Conservation (phyloP, 768 basidiomycete species). For the Chalciporus piperatus region DNA sequence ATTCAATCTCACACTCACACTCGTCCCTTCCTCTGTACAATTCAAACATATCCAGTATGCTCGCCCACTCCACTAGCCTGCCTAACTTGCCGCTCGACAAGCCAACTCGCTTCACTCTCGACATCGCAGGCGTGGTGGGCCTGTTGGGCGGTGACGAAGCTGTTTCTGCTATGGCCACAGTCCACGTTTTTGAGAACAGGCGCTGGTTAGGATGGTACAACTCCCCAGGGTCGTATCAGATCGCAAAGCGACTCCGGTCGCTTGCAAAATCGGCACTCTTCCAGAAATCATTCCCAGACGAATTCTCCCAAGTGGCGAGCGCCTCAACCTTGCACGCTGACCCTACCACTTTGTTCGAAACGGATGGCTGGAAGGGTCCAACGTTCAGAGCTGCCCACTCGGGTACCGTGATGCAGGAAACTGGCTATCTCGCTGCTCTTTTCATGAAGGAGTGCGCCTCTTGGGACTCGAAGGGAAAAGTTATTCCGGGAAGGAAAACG, state of each 20-base stretch:
- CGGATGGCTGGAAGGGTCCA: conserved; percentile 6
- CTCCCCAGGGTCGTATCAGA: conserved; percentile 30
- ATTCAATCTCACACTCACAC: not conserved
- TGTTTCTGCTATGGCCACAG: conserved; percentile 29
- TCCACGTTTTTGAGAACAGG: conserved; percentile 23
- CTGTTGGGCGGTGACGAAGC: conserved; percentile 34
- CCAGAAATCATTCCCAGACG: conserved; percentile 8
- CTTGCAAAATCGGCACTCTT: conserved; percentile 19
- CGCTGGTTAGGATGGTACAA: conserved; percentile 35
- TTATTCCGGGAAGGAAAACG: not conserved
- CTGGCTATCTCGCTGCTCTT: conserved; percentile 6
- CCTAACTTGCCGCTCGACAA: not conserved
- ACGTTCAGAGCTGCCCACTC: conserved; percentile 11
- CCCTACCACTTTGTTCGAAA: conserved; percentile 5
- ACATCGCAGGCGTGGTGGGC: conserved; percentile 27
- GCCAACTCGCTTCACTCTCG: conserved; percentile 13
- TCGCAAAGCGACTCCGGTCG: conserved; percentile 24
- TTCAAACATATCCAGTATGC: not conserved
- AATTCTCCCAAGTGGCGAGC: not conserved
- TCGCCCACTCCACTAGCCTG: not conserved
- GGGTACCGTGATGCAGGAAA: conserved; percentile 2
- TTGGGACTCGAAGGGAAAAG: not conserved
- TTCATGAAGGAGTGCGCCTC: not conserved
- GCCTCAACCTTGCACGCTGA: conserved; percentile 8
- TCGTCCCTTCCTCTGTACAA: not conserved